These are phyloP conservation scores for Thielaviopsis musarum DNA, from an alignment of 2,329 filamentous ascomycete species.

Conservation along the genomic window DNA sequence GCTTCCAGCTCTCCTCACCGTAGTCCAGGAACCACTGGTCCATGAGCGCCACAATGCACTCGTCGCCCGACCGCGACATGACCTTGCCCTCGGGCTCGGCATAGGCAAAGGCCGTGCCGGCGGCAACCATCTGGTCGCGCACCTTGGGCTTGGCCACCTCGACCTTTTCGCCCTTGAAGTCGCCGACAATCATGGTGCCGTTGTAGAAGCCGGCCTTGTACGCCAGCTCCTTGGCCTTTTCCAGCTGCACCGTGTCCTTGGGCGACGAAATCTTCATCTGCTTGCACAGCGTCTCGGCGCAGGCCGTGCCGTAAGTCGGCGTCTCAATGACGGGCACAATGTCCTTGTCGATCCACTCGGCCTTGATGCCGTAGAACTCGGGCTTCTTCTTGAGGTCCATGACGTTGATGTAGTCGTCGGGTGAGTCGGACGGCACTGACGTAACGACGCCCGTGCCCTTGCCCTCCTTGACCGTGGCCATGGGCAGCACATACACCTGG, in stretches of 20 bases:
- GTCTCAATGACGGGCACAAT: conserved; percentile 83
- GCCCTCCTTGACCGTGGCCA: conserved; percentile 80
- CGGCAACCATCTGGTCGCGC: conserved; percentile 57
- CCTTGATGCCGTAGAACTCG: conserved; percentile 89
- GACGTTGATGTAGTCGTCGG: conserved; percentile 85
- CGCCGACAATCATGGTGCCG: conserved; percentile 72
- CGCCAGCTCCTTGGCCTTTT: conserved; percentile 85
- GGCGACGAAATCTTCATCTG: conserved; percentile 92
- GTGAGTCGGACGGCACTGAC: conserved; percentile 82
- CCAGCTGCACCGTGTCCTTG: conserved; percentile 77
- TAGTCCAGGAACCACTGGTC: conserved; percentile 99
- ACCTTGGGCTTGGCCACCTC: conserved; percentile 78
- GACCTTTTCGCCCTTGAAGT: conserved; percentile 76
- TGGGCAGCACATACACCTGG: conserved; percentile 75
- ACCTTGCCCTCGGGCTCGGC: conserved; percentile 86
- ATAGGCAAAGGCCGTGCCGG: conserved; percentile 72
- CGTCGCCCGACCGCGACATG: conserved; percentile 74
- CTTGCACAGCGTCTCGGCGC: conserved; percentile 70
- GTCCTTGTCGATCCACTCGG: conserved; percentile 87
- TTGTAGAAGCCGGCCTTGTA: conserved; percentile 98
- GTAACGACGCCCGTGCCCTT: conserved; percentile 97
- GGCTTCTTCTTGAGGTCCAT: conserved; percentile 84
- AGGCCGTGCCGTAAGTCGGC: conserved; percentile 70
- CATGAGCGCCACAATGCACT: conserved; percentile 81
- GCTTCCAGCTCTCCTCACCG: conserved; percentile 75